Base-by-base conservation (phyloP, 441 rosid species). In the Capsella rubella region DNA sequence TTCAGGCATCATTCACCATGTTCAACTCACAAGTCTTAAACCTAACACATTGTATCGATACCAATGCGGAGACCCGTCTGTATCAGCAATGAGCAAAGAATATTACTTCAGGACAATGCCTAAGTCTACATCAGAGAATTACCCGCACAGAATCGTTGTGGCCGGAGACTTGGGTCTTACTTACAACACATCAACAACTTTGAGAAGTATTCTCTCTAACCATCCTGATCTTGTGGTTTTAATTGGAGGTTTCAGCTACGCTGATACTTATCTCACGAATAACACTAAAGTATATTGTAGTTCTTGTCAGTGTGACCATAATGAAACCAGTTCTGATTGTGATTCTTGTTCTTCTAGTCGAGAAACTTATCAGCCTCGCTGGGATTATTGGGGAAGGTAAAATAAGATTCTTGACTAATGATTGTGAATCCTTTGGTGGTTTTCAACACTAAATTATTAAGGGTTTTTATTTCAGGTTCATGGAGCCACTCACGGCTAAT, bases 301-400 rank as follows among this genome's bases (percentile, higher is more conserved):
- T 79, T 82, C 84, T 7, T 84, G 88, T 69, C 58, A 81, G 0
- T 59, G 71, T 59, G 66, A 51, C 21, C 50, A 52, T 2, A 66
- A 72, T 6, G 37, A 29, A 60, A 71, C 64, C 2, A 5, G 72
- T 59, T 71, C 51, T 51, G 64, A n/a, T 65, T 66, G 73, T 1
- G 52, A 4, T 73, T 43, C 29, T 58, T 72, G 73, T 72, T 53
- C 1, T 65, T 8, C 3, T 62, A 60, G 50, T 62, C 7, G 39
- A 67, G 90, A 88, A 75, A 87, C 84, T 8, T 91, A 91, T 77
- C 97, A 93, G 86, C 98, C 98, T 79, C 92, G 96, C 8, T 93
- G 98, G 97, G 98, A 91, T 75, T 91, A 81, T 51, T 93, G 96
- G 97, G 98, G 97, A 78, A 88, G 98, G 98, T 88, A 64, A 46